A percentile compares a stretch with the other conserved stretches of the same genome.
These are phyloP conservation scores for Aspergillus sp. DNA, from an alignment of 2,329 filamentous ascomycete genomes.

Conservation along the genomic window DNA sequence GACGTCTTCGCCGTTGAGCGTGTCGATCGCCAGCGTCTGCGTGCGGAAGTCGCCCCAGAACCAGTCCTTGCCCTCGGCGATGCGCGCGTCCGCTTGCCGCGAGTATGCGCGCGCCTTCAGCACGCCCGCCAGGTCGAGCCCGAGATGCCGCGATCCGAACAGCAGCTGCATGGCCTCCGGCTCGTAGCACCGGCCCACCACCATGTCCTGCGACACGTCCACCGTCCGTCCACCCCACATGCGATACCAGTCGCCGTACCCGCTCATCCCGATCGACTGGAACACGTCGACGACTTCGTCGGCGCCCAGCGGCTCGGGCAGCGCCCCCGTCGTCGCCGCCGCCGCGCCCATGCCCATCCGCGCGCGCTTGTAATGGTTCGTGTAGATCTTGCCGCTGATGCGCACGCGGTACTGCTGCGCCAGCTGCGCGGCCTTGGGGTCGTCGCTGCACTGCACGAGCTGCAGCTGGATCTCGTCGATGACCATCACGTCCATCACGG, in stretches of 20 bases:
- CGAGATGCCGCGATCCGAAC: constrained; percentile 40
- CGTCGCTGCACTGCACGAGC: constrained; percentile 49
- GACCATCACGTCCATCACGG: constrained; percentile 53
- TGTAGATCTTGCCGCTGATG: constrained; percentile 52
- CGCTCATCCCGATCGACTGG: constrained; percentile 40
- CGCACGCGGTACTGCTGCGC: constrained; percentile 48
- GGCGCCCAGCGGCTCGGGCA: constrained; percentile 23
- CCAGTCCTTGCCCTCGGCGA: constrained; percentile 49
- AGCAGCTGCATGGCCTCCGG: constrained; percentile 48
- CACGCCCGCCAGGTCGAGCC: constrained; percentile 48
- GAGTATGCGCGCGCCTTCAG: constrained; percentile 50
- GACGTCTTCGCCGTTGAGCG: constrained; percentile 54
- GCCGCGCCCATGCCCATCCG: constrained; percentile 3
- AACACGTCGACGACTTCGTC: constrained; percentile 37
- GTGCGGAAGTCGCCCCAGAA: constrained; percentile 58
- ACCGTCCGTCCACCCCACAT: constrained; percentile 44
- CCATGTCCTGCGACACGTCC: constrained; percentile 50
- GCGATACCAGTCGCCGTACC: constrained; percentile 54
- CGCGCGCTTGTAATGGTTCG: constrained; percentile 28
- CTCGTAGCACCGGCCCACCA: constrained; percentile 57
- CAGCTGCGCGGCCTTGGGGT: constrained; percentile 46
- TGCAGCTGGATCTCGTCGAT: constrained; percentile 54
- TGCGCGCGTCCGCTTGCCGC: constrained; percentile 47
- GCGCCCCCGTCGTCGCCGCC: constrained; percentile 14
- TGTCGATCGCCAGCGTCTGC: constrained; percentile 55